phyloP scores from a whole-genome alignment of 2,329 filamentous ascomycete species.

The Gnomoniopsis sp. region DNA sequence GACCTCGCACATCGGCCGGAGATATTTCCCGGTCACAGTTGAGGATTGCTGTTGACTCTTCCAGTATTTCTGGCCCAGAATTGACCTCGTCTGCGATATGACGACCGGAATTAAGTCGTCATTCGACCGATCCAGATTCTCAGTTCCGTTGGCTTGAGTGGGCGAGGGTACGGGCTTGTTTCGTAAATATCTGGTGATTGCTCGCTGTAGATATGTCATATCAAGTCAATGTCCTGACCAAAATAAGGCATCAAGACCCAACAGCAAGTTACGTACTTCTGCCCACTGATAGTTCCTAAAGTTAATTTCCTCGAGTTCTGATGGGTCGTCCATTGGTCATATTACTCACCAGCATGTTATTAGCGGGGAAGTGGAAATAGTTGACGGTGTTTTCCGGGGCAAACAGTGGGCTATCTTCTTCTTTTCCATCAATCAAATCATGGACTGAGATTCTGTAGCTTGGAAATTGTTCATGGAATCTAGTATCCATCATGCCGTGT shows the following conservation, averaged over 20 bases:
- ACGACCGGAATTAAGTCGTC: neutral
- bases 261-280: slow-evolving; percentile 8
- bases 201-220: neutral
- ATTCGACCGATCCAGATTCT: rapidly evolving
- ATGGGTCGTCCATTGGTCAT: neutral
- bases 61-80: slow-evolving; percentile 8
- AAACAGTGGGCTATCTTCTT: neutral
- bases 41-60: slow-evolving; percentile 14
- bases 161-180: neutral
- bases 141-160: neutral
- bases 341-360: slow-evolving; percentile 22
- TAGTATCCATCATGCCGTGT: slow-evolving; percentile 1
- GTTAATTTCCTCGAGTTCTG: neutral
- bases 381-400: slow-evolving; percentile 9
- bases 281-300: slow-evolving; percentile 10
- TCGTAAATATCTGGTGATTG: slow-evolving; percentile 7
- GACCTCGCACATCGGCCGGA: slow-evolving; percentile 15
- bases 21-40: slow-evolving; percentile 12
- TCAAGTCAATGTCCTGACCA: neutral
- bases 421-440: neutral
- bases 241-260: neutral
- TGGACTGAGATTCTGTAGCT: slow-evolving; percentile 13
- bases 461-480: slow-evolving; percentile 15
- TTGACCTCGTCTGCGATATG: neutral
- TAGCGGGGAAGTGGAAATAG: slow-evolving; percentile 22